phyloP scores from a whole-genome alignment of 352 stramenopile genomes.

The Blastocystis sp. region DNA sequence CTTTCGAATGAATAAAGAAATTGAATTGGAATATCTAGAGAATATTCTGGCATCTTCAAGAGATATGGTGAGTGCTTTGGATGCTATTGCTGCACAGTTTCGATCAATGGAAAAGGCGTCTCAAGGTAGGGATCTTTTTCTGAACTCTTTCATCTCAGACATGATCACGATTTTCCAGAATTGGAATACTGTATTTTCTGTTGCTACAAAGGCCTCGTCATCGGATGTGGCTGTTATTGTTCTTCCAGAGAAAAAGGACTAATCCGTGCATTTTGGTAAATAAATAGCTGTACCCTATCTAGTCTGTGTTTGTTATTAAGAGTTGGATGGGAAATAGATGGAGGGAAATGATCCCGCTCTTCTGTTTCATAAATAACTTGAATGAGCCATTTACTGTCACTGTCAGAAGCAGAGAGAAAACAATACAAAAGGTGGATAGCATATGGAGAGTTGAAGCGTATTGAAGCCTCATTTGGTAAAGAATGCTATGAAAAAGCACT shows the following conservation, averaged over 20 bases:
- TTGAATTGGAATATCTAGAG: conserved; percentile 23
- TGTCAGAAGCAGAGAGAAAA: background rate
- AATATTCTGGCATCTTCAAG: conserved; percentile 4
- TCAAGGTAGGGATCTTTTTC: background rate
- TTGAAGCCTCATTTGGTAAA: background rate
- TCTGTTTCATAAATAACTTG: background rate
- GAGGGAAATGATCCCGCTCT: conserved; percentile 9
- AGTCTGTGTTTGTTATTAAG: no score
- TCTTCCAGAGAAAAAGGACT: background rate
- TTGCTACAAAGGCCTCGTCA: background rate
- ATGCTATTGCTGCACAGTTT: conserved; percentile 33
- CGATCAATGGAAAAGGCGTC: conserved; percentile 30
- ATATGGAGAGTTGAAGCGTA: background rate
- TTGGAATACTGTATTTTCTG: conserved; percentile 9
- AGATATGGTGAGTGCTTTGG: conserved; percentile 9
- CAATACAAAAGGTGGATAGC: conserved; percentile 4
- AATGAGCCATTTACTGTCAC: background rate
- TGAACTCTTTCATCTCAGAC: background rate
- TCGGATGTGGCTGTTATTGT: background rate
- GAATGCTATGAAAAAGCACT: background rate
- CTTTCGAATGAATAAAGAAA: conserved; percentile 40
- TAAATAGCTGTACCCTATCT: no score
- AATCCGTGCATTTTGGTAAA: no score
- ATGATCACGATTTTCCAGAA: conserved; percentile 33
- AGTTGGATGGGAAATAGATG: background rate